Evolutionary conservation across 371 early-diverging fungal species (phyloP).

Genomic region (Rhizomucor pusillus): DNA sequence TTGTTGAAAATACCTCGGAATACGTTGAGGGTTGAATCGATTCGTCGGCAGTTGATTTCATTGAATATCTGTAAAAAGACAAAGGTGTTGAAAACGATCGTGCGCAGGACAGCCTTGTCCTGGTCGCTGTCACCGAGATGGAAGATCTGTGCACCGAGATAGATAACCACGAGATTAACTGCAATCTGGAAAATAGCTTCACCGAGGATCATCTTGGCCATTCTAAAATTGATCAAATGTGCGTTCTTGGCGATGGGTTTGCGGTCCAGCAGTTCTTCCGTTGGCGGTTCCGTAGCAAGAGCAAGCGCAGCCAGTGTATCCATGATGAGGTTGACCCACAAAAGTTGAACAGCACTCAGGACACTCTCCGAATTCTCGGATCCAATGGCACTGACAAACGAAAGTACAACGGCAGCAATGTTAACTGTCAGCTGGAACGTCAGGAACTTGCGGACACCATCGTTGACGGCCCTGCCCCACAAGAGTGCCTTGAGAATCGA

Average conservation of each 20-base stretch:
- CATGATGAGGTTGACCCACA: slow-evolving; percentile 98
- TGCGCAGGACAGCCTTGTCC: slow-evolving; percentile 58
- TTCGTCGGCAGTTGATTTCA: slow-evolving; percentile 80
- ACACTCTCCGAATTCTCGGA: slow-evolving; percentile 96
- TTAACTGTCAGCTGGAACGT: slow-evolving; percentile 97
- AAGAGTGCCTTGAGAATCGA: slow-evolving; percentile 86
- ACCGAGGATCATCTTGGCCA: slow-evolving; percentile 92
- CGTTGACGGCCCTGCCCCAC: slow-evolving; percentile 96
- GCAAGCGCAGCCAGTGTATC: slow-evolving; percentile 98
- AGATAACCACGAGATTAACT: slow-evolving; percentile 60
- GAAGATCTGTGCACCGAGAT: slow-evolving; percentile 65
- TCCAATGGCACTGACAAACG: slow-evolving; percentile 87
- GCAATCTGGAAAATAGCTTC: slow-evolving; percentile 84
- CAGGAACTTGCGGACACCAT: slow-evolving; percentile 92
- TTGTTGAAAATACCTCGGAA: slow-evolving; percentile 80
- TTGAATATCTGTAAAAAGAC: slow-evolving; percentile 96
- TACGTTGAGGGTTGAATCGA: slow-evolving; percentile 78
- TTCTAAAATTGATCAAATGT: slow-evolving; percentile 80
- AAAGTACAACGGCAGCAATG: slow-evolving; percentile 81
- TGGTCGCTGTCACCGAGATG: slow-evolving; percentile 42
- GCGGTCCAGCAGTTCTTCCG: slow-evolving; percentile 79
- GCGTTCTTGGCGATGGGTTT: slow-evolving; percentile 76
- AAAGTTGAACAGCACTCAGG: slow-evolving; percentile 93
- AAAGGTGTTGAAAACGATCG: slow-evolving; percentile 94
- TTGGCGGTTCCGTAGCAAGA: slow-evolving; percentile 96